phyloP scores from a whole-genome alignment of 2,329 filamentous ascomycete genomes.

The Didymella sp. region DNA sequence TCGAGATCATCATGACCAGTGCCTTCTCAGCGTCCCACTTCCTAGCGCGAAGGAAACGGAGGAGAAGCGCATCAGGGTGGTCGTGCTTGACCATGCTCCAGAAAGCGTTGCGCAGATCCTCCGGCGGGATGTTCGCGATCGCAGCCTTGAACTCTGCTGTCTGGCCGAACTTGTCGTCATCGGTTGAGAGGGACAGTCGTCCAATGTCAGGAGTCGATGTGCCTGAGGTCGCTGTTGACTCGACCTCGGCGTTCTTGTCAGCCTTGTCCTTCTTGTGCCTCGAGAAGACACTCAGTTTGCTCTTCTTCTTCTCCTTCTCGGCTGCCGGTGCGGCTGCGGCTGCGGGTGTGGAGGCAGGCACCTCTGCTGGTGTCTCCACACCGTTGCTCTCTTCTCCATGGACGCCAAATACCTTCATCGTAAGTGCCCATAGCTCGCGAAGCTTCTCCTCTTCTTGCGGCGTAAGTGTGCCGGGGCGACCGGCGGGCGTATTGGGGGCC shows the following conservation, averaged over 20 bases:
- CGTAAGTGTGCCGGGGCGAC: constrained; percentile 87
- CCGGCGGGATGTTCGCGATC: constrained; percentile 76
- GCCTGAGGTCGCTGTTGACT: constrained; percentile 35
- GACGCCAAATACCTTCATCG: constrained; percentile 75
- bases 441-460: constrained; percentile 87
- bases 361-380: constrained; percentile 23
- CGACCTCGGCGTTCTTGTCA: constrained; percentile 50
- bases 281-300: constrained; percentile 73
- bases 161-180: constrained; percentile 91
- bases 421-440: constrained; percentile 80
- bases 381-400: constrained; percentile 43
- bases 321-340: constrained; percentile 5
- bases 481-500: constrained; percentile 61
- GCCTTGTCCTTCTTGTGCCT: constrained; percentile 61
- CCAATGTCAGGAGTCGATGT: constrained; percentile 40
- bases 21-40: constrained; percentile 92
- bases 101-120: constrained; percentile 79
- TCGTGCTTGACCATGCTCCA: constrained; percentile 97
- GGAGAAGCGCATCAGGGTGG: constrained; percentile 80
- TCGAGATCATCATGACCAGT: constrained; percentile 90
- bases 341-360: constrained; percentile 6
- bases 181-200: constrained; percentile 42
- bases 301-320: constrained; percentile 73
- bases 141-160: constrained; percentile 85
- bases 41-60: constrained; percentile 57